Evolutionary conservation across 768 basidiomycete genomes (phyloP).

Genomic region (Ramaria rubella): DNA sequence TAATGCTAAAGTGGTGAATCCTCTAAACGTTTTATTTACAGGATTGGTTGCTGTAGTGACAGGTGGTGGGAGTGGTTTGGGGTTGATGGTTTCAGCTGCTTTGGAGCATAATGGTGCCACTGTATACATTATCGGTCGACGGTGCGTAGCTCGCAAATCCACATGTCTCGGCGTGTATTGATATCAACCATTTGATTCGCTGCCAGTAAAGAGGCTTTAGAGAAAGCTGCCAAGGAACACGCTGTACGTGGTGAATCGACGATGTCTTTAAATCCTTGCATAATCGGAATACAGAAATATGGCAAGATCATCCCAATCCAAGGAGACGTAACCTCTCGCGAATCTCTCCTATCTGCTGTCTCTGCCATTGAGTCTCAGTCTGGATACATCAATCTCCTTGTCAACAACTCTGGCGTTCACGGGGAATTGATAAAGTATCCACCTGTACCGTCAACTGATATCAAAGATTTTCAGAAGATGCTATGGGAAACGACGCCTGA

Average conservation of each 20-base stretch:
- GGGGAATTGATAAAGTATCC: constrained; percentile 19
- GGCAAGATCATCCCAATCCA: constrained; percentile 59
- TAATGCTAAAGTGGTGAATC: not conserved
- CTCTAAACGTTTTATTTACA: too few species aligned
- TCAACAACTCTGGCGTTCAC: constrained; percentile 73
- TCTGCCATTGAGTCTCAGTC: constrained; percentile 50
- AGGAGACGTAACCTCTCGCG: constrained; percentile 60
- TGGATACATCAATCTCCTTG: constrained; percentile 65
- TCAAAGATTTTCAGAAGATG: constrained; percentile 56
- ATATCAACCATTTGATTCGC: not conserved
- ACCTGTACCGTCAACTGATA: constrained; percentile 27
- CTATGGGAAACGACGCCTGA: constrained; percentile 60
- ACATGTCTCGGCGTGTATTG: too few species aligned
- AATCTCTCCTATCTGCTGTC: constrained; percentile 50
- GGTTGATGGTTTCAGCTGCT: constrained; percentile 71
- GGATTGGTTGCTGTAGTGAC: constrained; percentile 66
- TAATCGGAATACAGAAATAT: constrained; percentile 49
- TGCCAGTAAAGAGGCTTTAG: constrained; percentile 36
- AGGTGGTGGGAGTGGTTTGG: constrained; percentile 74
- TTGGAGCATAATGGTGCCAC: constrained; percentile 75
- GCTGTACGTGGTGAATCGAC: constrained; percentile 33
- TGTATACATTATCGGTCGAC: constrained; percentile 73
- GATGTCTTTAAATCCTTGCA: constrained; percentile 14
- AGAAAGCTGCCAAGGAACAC: constrained; percentile 53
- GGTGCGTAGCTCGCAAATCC: constrained; percentile 22